These are phyloP conservation scores for Aspergillus jensenii DNA, from an alignment of 2,329 filamentous ascomycete species.

Conservation along the genomic window DNA sequence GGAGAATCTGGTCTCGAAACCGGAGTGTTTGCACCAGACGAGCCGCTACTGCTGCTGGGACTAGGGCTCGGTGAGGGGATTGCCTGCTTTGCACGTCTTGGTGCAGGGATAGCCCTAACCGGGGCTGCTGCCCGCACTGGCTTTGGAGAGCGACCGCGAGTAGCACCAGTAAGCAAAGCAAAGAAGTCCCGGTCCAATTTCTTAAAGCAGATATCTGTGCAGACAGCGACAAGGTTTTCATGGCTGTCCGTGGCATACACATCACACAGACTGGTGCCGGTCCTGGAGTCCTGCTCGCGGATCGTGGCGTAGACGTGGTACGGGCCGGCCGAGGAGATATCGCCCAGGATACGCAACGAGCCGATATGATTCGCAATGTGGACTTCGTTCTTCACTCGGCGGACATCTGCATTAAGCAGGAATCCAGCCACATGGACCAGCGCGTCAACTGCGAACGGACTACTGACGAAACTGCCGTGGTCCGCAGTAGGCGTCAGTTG, in stretches of 20 bases:
- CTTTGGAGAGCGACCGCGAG: neutral
- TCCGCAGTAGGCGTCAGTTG: slow-evolving; percentile 8
- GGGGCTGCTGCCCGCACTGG: neutral
- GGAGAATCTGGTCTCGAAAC: neutral
- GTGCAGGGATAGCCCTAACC: neutral
- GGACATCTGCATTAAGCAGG: slow-evolving; percentile 20
- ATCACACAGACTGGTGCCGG: slow-evolving; percentile 51
- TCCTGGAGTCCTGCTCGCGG: slow-evolving; percentile 18
- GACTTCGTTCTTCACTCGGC: slow-evolving; percentile 5
- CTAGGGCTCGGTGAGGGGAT: neutral
- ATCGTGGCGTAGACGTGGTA: slow-evolving; percentile 34
- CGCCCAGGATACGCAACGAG: slow-evolving; percentile 20
- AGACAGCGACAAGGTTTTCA: slow-evolving; percentile 9
- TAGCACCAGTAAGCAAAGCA: neutral
- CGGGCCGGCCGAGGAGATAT: slow-evolving; percentile 18
- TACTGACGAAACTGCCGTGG: slow-evolving; percentile 17
- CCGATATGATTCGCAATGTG: slow-evolving; percentile 28
- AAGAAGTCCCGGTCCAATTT: slow-evolving; percentile 7
- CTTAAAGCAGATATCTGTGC: slow-evolving; percentile 7
- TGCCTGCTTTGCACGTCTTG: neutral
- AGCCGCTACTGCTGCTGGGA: neutral
- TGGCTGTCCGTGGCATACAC: slow-evolving; percentile 51
- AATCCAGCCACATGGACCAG: slow-evolving; percentile 27
- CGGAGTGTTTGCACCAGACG: neutral
- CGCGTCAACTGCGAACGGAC: slow-evolving; percentile 21